phyloP scores from a whole-genome alignment of 257 asterid species.

The Misopates orontium region DNA sequence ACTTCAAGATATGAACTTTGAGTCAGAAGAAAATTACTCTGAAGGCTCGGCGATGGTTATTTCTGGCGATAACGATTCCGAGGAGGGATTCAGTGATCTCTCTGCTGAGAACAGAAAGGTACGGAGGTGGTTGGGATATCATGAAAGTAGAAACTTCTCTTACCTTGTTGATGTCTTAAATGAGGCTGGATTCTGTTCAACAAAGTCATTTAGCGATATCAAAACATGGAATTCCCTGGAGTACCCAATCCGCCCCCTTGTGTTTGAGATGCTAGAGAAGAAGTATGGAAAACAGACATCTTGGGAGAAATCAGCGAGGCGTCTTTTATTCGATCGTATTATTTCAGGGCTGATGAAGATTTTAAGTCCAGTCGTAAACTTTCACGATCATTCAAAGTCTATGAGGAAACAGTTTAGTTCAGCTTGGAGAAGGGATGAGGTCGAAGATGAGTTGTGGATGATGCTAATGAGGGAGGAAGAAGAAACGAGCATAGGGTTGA shows the following conservation, averaged over 20 bases:
- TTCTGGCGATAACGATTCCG: conserved; percentile 58
- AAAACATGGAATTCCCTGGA: conserved; percentile 49
- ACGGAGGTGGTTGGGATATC: conserved; percentile 41
- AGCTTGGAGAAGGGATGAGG: conserved; percentile 47
- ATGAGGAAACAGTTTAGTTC: conserved; percentile 22
- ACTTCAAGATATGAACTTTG: conserved; percentile 46
- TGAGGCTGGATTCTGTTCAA: conserved; percentile 43
- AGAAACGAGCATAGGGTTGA: conserved; percentile 32
- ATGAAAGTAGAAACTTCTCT: conserved; percentile 59
- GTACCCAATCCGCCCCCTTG: conserved; percentile 47
- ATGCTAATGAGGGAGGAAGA: conserved; percentile 49
- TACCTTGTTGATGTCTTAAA: conserved; percentile 77
- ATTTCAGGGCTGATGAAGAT: conserved; percentile 51
- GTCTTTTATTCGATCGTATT: conserved; percentile 63
- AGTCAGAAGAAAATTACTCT: conserved; percentile 51
- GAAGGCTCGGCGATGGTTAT: conserved; percentile 62
- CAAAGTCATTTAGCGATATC: conserved; percentile 37
- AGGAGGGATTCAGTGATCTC: conserved; percentile 31
- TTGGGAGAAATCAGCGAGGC: conserved; percentile 63
- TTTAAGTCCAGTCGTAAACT: conserved; percentile 28
- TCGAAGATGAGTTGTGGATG: conserved; percentile 72
- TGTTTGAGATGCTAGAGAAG: conserved; percentile 62
- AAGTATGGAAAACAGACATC: conserved; percentile 64
- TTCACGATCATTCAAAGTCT: conserved; percentile 25
- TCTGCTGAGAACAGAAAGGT: conserved; percentile 31